Conservation (phyloP, 805 yeast genomes). For the Candida sithepensis region DNA sequence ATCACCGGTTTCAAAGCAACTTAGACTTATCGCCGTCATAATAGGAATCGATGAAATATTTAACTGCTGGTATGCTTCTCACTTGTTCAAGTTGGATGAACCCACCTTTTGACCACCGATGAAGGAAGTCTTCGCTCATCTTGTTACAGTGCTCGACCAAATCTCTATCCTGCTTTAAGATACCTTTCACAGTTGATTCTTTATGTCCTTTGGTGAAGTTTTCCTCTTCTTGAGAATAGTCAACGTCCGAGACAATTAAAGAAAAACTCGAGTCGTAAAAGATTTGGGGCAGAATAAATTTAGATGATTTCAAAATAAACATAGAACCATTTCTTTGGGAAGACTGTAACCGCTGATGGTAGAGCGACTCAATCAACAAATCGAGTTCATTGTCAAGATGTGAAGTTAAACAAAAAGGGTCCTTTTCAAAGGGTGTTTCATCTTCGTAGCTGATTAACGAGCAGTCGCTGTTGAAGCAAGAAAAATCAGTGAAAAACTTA, state of each 20-base stretch:
- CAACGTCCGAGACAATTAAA: conserved; percentile 10
- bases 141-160: conserved; percentile 12
- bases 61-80: conserved; percentile 4
- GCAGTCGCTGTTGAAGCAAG: conserved; percentile 15
- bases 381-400: conserved; percentile 7
- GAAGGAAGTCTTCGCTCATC: conserved; percentile 16
- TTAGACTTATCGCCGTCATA: conserved; percentile 12
- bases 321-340: conserved; percentile 7
- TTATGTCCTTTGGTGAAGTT: conserved; percentile 6
- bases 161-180: conserved; percentile 14
- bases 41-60: conserved; percentile 14
- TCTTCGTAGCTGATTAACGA: conserved; percentile 17
- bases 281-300: conserved; percentile 16
- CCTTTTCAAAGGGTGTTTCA: conserved; percentile 8
- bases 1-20: neutral
- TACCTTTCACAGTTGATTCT: conserved; percentile 13
- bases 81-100: conserved; percentile 1
- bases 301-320: conserved; percentile 9
- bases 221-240: conserved; percentile 4
- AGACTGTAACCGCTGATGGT: conserved; percentile 16
- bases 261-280: conserved; percentile 7
- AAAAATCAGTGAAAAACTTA: conserved; percentile 31
- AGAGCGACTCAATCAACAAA: conserved; percentile 9
- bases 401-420: conserved; percentile 12
- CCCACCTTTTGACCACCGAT: conserved; percentile 14